Percentiles rank a stretch among this genome's conserved stretches.
These are phyloP conservation scores for Lyophyllum atratum DNA, from an alignment of 768 basidiomycete genomes.

Conservation along the genomic window DNA sequence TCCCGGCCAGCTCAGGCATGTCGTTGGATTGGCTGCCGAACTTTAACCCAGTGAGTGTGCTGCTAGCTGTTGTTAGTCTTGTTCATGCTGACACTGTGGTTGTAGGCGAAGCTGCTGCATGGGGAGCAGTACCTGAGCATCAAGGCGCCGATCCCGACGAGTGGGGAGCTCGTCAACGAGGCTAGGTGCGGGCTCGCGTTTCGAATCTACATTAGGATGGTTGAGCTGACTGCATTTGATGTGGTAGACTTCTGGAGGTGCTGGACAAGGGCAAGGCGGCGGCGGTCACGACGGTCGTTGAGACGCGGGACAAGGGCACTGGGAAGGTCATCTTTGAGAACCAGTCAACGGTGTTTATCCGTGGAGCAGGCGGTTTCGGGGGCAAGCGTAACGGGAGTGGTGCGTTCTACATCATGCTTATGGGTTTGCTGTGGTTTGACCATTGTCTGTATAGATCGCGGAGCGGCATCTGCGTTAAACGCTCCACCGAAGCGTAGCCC, in stretches of 20 bases:
- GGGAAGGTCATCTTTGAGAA: constrained; percentile 90
- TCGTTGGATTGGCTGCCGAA: constrained; percentile 90
- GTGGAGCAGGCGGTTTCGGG: constrained; percentile 95
- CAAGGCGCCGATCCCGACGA: constrained; percentile 83
- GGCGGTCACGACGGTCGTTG: constrained; percentile 75
- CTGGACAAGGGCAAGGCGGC: constrained; percentile 94
- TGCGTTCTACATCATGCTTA: constrained; percentile 25
- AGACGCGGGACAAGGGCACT: constrained; percentile 77
- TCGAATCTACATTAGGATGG: not conserved
- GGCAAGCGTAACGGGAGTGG: constrained; percentile 85
- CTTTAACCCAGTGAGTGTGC: constrained; percentile 82
- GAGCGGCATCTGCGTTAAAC: constrained; percentile 83
- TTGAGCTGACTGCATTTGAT: not conserved
- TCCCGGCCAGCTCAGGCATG: constrained; percentile 66
- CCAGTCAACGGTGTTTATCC: constrained; percentile 88
- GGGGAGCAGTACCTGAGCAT: constrained; percentile 96
- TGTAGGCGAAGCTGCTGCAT: constrained; percentile 91
- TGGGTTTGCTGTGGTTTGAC: not conserved
- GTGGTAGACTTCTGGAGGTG: constrained; percentile 68
- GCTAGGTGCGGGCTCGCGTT: constrained; percentile 48
- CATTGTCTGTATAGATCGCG: constrained; percentile 64
- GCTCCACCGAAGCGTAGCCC: constrained; percentile 79
- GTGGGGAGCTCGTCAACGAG: constrained; percentile 75
- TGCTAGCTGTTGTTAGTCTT: not conserved
- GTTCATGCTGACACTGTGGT: not conserved